Base-by-base conservation (phyloP, 1,139 yeast species). In the Torulaspora pretoriensis region DNA sequence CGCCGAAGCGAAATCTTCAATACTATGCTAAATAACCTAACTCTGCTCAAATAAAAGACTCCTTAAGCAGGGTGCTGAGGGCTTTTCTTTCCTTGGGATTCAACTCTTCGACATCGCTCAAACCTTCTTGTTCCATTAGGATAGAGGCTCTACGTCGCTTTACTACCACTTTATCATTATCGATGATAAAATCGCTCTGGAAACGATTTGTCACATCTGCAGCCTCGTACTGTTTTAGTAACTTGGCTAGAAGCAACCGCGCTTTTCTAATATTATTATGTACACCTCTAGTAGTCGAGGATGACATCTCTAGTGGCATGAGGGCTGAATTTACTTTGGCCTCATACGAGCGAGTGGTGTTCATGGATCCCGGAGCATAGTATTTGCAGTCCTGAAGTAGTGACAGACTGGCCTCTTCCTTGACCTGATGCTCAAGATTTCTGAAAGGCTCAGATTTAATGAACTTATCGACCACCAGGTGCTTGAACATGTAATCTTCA, bases 41-140 rank as follows among this genome's bases (percentile, higher is more conserved):
- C 4, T 14, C 3, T 9, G 5, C 19, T 13, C 8, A 8, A 3
- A 8, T 4, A 7, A 13, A 10, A 10, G 29, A 10, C 4, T 12
- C 25, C 29, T 32, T 30, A 7, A 48, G 26, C 13, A 48, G 13
- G 31, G 42, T 32, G 10, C 33, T 46, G 16, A 52, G 43, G 14
- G 23, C 33, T 27, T 52, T 38, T 17, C 42, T 38, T 9, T 58
- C 60, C 6, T 40, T 37, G 1, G 44, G 44, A 10, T 42, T 45
- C 9, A 59, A 47, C 9, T 61, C 67, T 12, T 65, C 70, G 3
- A 66, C 57, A 26, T 67, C 71, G 50, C 69, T 66, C 12, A 68
- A 46, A 1, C 48, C 64, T 26, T 58, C 63, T 23, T 61, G 57
- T 38, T 55, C 41, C 64, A 64, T 55, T 1, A 59, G 43, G 3